Percentiles rank a stretch among this genome's conserved stretches.
phyloP scores from a whole-genome alignment of 257 asterid genomes.

The Rhazya stricta region DNA sequence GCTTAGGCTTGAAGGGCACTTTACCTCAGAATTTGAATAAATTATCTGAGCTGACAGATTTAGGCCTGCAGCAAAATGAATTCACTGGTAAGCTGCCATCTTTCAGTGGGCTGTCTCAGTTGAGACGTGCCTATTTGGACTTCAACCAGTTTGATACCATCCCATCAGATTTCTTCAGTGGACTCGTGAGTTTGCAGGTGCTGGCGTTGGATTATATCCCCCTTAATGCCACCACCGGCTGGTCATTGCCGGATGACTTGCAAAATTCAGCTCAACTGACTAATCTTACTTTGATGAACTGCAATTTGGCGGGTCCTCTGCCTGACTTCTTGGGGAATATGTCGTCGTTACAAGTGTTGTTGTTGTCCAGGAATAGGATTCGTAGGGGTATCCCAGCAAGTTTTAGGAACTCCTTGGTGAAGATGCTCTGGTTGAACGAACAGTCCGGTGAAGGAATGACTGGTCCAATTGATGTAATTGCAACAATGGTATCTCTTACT shows the following conservation, averaged over 20 bases:
- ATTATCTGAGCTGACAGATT: constrained; percentile 47
- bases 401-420: constrained; percentile 48
- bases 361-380: constrained; percentile 48
- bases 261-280: constrained; percentile 58
- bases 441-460: constrained; percentile 60
- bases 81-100: constrained; percentile 73
- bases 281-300: constrained; percentile 56
- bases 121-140: constrained; percentile 70
- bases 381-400: constrained; percentile 62
- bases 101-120: constrained; percentile 57
- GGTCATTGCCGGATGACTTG: constrained; percentile 63
- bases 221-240: constrained; percentile 62
- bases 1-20: constrained; percentile 68
- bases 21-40: constrained; percentile 63
- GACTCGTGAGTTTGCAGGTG: constrained; percentile 70
- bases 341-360: constrained; percentile 67
- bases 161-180: constrained; percentile 74
- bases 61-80: constrained; percentile 66
- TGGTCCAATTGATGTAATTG: constrained; percentile 57
- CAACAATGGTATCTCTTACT: constrained; percentile 56
- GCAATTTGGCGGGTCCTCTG: constrained; percentile 62
- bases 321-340: constrained; percentile 70
- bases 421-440: constrained; percentile 59
- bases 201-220: constrained; percentile 72
- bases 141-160: constrained; percentile 61